A percentile compares a stretch with the other conserved stretches of the same genome.
Conservation (phyloP, 2,329 filamentous ascomycete genomes). For the Cladobotryum protrusum region DNA sequence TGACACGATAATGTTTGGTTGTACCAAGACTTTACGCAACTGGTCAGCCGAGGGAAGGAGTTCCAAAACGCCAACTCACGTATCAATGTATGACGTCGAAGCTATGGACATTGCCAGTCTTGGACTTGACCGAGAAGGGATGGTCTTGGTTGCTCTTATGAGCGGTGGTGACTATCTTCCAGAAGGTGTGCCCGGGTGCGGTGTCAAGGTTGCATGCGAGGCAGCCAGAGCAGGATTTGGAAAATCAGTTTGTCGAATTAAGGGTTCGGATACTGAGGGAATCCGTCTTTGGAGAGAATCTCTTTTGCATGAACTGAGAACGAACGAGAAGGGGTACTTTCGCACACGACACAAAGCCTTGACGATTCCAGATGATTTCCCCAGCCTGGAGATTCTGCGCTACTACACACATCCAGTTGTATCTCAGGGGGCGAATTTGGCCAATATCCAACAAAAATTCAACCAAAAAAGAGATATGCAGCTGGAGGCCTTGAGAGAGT, state of each 20-base stretch:
- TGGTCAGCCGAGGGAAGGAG: conserved; percentile 69
- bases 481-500: conserved; percentile 57
- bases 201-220: conserved; percentile 81
- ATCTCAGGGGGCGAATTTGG: conserved; percentile 52
- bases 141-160: conserved; percentile 91
- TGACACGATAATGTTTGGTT: conserved; percentile 96
- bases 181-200: conserved; percentile 80
- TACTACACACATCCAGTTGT: conserved; percentile 88
- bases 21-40: conserved; percentile 68
- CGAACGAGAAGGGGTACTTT: conserved; percentile 81
- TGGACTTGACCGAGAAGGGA: conserved; percentile 74
- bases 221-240: conserved; percentile 87
- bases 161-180: conserved; percentile 93
- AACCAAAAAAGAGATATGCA: conserved; percentile 20
- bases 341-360: conserved; percentile 67
- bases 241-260: conserved; percentile 61
- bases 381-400: conserved; percentile 68
- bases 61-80: conserved; percentile 72
- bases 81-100: conserved; percentile 69
- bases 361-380: conserved; percentile 73
- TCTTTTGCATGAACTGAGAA: conserved; percentile 68
- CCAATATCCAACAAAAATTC: conserved; percentile 21
- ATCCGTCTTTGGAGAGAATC: conserved; percentile 65
- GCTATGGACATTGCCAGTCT: conserved; percentile 43
- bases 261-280: conserved; percentile 50